Evolutionary conservation across 345 rosid genomes (phyloP).

Genomic region (Isatis tinctoria): DNA sequence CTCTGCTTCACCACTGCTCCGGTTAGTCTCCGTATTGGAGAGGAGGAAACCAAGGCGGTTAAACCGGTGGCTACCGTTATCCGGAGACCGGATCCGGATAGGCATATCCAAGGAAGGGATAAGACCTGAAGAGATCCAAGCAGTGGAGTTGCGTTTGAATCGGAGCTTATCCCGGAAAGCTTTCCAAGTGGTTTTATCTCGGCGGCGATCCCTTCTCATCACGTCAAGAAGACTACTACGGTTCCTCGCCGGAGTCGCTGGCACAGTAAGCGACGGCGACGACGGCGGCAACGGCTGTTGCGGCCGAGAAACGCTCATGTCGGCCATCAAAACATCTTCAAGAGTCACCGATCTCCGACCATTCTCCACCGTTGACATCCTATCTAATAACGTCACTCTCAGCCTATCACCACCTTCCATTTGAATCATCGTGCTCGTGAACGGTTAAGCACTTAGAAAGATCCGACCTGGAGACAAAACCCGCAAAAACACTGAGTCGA

Average conservation of each 20-base stretch:
- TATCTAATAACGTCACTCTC: constrained; percentile 13
- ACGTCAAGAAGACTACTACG: constrained; percentile 51
- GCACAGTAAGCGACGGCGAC: neutral
- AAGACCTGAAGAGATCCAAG: constrained; percentile 49
- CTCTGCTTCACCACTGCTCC: neutral
- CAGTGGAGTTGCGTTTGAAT: constrained; percentile 56
- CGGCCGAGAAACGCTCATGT: neutral
- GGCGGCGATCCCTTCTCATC: constrained; percentile 43
- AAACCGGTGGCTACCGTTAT: neutral
- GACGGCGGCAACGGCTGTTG: neutral
- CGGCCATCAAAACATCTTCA: constrained; percentile 9
- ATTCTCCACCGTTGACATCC: constrained; percentile 15
- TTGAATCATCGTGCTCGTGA: constrained; percentile 16
- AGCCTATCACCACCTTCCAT: constrained; percentile 26
- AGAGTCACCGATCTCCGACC: constrained; percentile 13
- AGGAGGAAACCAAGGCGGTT: constrained; percentile 32
- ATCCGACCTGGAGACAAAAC: neutral
- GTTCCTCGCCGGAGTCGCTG: neutral
- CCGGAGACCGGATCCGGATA: neutral
- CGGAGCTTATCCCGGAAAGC: constrained; percentile 56
- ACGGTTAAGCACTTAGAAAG: neutral
- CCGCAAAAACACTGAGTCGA: neutral
- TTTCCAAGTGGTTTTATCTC: constrained; percentile 63
- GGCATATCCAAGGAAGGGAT: constrained; percentile 47
- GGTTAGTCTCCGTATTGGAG: constrained; percentile 30